phyloP scores from a whole-genome alignment of 1,284 basidiomycete species.

The Rhodotorula sp. region DNA sequence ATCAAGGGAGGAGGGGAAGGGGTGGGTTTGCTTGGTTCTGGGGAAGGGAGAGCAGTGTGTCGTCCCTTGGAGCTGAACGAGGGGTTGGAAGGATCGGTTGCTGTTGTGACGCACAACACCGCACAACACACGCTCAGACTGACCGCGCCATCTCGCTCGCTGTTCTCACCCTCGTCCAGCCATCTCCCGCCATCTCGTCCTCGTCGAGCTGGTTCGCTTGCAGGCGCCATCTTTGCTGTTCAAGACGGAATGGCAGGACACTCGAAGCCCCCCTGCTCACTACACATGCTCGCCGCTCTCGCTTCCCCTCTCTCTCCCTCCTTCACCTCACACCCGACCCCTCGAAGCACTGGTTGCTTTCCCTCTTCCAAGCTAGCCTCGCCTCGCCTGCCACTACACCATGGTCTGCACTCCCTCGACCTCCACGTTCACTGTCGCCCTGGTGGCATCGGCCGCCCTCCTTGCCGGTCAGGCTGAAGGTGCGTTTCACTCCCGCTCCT shows the following conservation, averaged over 20 bases:
- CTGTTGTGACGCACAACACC: no score
- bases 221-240: background rate
- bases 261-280: background rate
- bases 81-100: no score
- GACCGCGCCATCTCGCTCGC: background rate
- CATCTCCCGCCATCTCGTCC: slow-evolving; percentile 4
- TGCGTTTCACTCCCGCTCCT: background rate
- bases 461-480: slow-evolving; percentile 12
- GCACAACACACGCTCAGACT: no score
- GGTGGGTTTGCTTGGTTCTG: no score
- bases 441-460: slow-evolving; percentile 15
- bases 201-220: background rate
- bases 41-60: no score
- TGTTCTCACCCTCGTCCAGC: background rate
- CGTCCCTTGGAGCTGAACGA: no score
- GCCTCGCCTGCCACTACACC: background rate
- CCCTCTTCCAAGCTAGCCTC: background rate
- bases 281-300: background rate
- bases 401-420: slow-evolving; percentile 22
- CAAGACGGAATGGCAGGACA: background rate
- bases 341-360: background rate
- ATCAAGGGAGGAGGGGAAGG: no score
- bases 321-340: background rate
- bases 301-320: background rate
- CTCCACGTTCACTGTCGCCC: slow-evolving; percentile 16